Evolutionary conservation across 169 alveolate genomes (phyloP).

Genomic region (Theileria equi): DNA sequence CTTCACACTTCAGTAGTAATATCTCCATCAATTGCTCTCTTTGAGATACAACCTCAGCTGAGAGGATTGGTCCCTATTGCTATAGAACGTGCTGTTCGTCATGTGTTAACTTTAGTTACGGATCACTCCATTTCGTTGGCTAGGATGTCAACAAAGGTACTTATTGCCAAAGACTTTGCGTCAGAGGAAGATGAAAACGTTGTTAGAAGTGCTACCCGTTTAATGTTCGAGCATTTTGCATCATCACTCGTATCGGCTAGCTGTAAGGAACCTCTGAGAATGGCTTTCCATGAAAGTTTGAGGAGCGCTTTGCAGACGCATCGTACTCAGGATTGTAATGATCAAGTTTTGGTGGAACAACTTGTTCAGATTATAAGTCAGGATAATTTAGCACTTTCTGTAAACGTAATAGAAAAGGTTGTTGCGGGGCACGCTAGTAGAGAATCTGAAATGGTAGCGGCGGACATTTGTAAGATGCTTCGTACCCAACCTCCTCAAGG

Average conservation of each 20-base stretch:
- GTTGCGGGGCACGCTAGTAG: slow-evolving; percentile 90
- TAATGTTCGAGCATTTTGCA: slow-evolving; percentile 89
- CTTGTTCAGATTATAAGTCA: slow-evolving; percentile 84
- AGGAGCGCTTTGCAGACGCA: slow-evolving; percentile 80
- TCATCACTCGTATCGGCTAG: slow-evolving; percentile 94
- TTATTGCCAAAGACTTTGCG: slow-evolving; percentile 94
- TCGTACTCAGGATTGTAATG: slow-evolving; percentile 81
- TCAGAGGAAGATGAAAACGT: slow-evolving; percentile 89
- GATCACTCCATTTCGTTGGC: slow-evolving; percentile 93
- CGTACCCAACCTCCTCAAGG: slow-evolving; percentile 5
- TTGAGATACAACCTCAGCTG: slow-evolving; percentile 84
- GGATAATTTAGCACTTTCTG: slow-evolving; percentile 94
- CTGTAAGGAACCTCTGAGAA: slow-evolving; percentile 92
- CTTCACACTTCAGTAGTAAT: slow-evolving; percentile 69
- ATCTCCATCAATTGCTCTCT: slow-evolving; percentile 86
- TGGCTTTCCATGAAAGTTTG: slow-evolving; percentile 86
- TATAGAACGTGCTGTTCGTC: slow-evolving; percentile 91
- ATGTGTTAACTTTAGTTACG: slow-evolving; percentile 88
- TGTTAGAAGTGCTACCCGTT: slow-evolving; percentile 87
- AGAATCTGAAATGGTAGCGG: slow-evolving; percentile 70
- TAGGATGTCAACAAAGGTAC: slow-evolving; percentile 91
- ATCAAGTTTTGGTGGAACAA: slow-evolving; percentile 83
- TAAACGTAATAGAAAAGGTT: slow-evolving; percentile 89
- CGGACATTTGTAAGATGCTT: slow-evolving; percentile 22
- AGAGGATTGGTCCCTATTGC: slow-evolving; percentile 91